phyloP scores from a whole-genome alignment of 108 stramenopile genomes.

The Chaetoceros tenuissimus region DNA sequence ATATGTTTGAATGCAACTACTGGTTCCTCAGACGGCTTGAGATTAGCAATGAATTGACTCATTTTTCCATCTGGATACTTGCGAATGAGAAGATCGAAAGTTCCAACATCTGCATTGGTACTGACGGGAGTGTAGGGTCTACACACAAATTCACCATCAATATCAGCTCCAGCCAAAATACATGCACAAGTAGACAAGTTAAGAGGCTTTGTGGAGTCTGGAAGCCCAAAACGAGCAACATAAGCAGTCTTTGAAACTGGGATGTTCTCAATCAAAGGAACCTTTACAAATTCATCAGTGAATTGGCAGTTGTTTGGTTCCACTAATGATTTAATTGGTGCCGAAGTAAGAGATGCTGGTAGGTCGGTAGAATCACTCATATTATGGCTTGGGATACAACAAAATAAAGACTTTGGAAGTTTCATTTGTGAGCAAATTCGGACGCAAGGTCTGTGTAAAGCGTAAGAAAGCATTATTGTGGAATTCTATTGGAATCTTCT shows the following conservation, averaged over 20 bases:
- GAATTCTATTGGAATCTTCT: too few species aligned
- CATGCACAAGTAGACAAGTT: slow-evolving; percentile 85
- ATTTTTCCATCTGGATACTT: slow-evolving; percentile 40
- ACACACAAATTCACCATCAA: slow-evolving; percentile 47
- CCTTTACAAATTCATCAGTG: slow-evolving; percentile 38
- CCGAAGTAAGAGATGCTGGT: background rate
- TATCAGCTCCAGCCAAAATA: slow-evolving; percentile 72
- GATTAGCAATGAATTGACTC: background rate
- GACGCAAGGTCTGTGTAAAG: too few species aligned
- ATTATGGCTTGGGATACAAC: background rate
- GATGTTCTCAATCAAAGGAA: slow-evolving; percentile 41
- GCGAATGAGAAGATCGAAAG: slow-evolving; percentile 88
- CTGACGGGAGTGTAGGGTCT: slow-evolving; percentile 95
- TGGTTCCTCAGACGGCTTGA: slow-evolving; percentile 5
- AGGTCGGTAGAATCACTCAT: background rate
- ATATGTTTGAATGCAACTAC: slow-evolving; percentile 77
- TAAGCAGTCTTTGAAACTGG: slow-evolving; percentile 45
- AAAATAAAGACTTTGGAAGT: too few species aligned
- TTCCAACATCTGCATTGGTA: slow-evolving; percentile 78
- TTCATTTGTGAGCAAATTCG: too few species aligned
- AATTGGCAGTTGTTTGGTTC: slow-evolving; percentile 71
- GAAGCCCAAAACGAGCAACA: slow-evolving; percentile 63
- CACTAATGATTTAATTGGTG: slow-evolving; percentile 28
- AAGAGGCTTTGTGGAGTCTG: slow-evolving; percentile 42
- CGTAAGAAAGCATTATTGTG: too few species aligned